These are phyloP conservation scores for Spinacia oleracea DNA, from an alignment of 179 eudicot genomes.

Conservation along the genomic window DNA sequence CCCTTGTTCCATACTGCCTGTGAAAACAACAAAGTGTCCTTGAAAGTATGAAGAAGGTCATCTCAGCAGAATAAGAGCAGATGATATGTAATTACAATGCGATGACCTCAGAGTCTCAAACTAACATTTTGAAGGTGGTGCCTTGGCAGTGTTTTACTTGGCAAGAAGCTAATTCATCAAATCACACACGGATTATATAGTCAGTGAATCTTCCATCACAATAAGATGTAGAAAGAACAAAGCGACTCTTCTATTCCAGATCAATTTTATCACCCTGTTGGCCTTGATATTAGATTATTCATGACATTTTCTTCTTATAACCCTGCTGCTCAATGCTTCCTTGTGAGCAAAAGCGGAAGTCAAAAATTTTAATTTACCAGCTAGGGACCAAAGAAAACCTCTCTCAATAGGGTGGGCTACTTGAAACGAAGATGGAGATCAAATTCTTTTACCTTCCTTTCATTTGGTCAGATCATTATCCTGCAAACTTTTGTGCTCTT, in stretches of 20 bases:
- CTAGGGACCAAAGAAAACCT: neutral
- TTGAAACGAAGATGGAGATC: neutral
- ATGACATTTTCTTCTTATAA: neutral
- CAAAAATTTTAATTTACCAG: neutral
- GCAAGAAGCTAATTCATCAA: neutral
- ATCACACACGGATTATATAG: neutral
- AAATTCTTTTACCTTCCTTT: neutral
- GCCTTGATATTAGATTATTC: neutral
- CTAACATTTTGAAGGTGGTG: conserved; percentile 9
- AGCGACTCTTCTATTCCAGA: neutral
- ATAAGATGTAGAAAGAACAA: neutral
- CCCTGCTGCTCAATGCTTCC: neutral
- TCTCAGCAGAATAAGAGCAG: neutral
- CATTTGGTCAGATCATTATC: neutral
- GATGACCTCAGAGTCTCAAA: conserved; percentile 15
- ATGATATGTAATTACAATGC: conserved; percentile 10
- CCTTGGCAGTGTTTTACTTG: neutral
- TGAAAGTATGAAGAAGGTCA: neutral
- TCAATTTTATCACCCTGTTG: neutral
- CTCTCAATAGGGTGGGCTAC: too few species aligned
- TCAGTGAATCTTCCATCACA: neutral
- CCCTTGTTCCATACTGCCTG: conserved; percentile 96
- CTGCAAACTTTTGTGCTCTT: neutral
- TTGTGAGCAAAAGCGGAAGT: neutral
- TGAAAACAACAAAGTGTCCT: conserved; percentile 23